A percentile compares a stretch with the other conserved stretches of the same genome.
Conservation (phyloP, 2,329 filamentous ascomycete species). For the Cercospora zeina region DNA sequence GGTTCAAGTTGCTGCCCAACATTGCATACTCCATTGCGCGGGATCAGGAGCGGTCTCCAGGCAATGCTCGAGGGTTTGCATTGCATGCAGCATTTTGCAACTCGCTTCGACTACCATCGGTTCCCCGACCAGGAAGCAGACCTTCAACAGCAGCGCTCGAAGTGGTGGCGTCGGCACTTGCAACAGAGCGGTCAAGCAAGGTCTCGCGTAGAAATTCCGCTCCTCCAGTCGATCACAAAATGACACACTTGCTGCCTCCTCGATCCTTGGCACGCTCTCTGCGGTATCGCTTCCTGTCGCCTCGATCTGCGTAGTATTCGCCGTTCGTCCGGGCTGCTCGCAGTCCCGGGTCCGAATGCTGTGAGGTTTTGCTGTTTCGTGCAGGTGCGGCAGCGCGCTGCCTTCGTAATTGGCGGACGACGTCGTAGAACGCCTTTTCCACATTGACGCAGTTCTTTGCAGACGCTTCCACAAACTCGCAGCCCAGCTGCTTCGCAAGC, state of each 20-base stretch:
- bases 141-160: background rate
- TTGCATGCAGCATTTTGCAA: background rate
- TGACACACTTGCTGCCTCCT: constrained; percentile 35
- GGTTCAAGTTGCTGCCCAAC: background rate
- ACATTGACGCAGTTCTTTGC: constrained; percentile 98
- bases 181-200: background rate
- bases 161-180: background rate
- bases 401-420: constrained; percentile 83
- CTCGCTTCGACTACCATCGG: background rate
- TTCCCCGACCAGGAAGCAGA: background rate
- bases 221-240: constrained; percentile 30
- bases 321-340: constrained; percentile 24
- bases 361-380: constrained; percentile 23
- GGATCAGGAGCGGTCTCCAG: background rate
- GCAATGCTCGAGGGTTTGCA: background rate
- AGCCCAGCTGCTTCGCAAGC: constrained; percentile 85
- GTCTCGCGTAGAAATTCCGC: background rate
- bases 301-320: constrained; percentile 26
- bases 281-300: constrained; percentile 32
- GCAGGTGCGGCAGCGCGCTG: constrained; percentile 57
- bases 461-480: constrained; percentile 95
- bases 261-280: constrained; percentile 29
- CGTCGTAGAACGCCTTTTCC: constrained; percentile 97
- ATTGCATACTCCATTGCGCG: background rate
- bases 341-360: constrained; percentile 21